A percentile compares a stretch with the other conserved stretches of the same genome.
Conservation (phyloP, 495 filamentous ascomycete genomes). For the Penicillium arizonense region DNA sequence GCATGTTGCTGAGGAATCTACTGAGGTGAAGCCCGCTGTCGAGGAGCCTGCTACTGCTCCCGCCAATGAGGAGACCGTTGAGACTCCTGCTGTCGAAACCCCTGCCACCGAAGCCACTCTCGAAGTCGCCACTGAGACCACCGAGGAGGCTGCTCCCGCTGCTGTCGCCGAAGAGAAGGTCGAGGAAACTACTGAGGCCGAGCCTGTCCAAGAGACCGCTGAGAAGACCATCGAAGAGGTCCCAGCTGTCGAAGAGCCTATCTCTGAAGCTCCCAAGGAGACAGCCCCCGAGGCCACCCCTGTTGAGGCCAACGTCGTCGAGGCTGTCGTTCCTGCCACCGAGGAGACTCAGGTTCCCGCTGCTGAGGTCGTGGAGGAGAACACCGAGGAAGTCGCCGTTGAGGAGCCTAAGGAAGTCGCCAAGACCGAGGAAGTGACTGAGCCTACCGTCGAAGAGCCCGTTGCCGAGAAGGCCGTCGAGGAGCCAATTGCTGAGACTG, state of each 20-base stretch:
- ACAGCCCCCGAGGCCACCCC: background rate
- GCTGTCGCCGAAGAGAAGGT: conserved; percentile 2
- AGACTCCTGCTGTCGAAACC: conserved; percentile 1
- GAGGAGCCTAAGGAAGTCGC: conserved; percentile 8
- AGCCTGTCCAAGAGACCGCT: conserved; percentile 1
- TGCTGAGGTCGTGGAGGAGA: background rate
- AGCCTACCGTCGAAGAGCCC: conserved; percentile 4
- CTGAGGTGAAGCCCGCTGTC: background rate
- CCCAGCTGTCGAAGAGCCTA: conserved; percentile 10
- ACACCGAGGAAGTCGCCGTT: conserved; percentile 1
- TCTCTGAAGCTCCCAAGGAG: conserved; percentile 8
- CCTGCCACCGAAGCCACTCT: background rate
- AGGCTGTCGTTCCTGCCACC: background rate
- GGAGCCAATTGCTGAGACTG: conserved; percentile 8
- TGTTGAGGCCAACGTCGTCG: conserved; percentile 7
- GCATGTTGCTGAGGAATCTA: background rate
- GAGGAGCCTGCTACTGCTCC: background rate
- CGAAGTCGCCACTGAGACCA: background rate
- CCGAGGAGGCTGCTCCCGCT: background rate
- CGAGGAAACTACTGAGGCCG: background rate
- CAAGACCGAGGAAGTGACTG: background rate
- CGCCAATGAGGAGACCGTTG: conserved; percentile 2
- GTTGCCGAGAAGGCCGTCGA: background rate
- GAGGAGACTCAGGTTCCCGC: background rate
- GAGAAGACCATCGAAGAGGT: conserved; percentile 8